A percentile compares a stretch with the other conserved stretches of the same genome.
These are phyloP conservation scores for Rhizopus arrhizus DNA, from an alignment of 371 early-diverging fungal species.

Conservation along the genomic window DNA sequence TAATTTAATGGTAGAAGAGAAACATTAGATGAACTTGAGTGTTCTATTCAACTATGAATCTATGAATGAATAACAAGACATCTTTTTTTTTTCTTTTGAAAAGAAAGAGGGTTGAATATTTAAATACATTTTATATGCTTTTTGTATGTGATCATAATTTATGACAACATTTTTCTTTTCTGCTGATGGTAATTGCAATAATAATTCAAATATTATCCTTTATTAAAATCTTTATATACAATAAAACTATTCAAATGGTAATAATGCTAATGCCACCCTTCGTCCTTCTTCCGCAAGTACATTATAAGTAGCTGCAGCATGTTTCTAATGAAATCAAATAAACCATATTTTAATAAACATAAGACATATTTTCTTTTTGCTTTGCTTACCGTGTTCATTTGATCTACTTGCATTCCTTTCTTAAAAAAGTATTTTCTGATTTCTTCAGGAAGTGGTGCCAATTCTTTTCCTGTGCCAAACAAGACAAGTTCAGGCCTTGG, in stretches of 20 bases:
- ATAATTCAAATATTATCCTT: not conserved
- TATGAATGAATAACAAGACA: too few relatives aligned
- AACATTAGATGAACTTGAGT: too few relatives aligned
- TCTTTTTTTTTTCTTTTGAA: too few relatives aligned
- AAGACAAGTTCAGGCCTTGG: constrained; percentile 60
- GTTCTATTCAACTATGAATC: too few relatives aligned
- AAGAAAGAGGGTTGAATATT: too few relatives aligned
- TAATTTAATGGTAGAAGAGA: constrained; percentile 39
- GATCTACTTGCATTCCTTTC: constrained; percentile 63
- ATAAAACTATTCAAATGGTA: constrained; percentile 44
- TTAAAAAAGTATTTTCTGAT: constrained; percentile 54
- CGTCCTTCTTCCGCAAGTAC: constrained; percentile 67
- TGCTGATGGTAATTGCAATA: too few relatives aligned
- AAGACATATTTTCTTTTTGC: not conserved
- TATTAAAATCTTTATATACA: too few relatives aligned
- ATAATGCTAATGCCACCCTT: constrained; percentile 59
- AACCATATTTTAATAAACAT: constrained; percentile 1
- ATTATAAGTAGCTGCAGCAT: constrained; percentile 66
- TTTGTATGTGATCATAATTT: too few relatives aligned
- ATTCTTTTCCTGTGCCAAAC: constrained; percentile 60
- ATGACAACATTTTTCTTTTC: not conserved
- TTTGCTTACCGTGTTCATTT: constrained; percentile 63
- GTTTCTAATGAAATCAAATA: constrained; percentile 45
- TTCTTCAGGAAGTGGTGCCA: constrained; percentile 56
- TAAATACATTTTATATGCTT: too few relatives aligned